Evolutionary conservation across 164 flowering plant species (phyloP), one percentile per base, ranked within the genome.

Genomic region (Chimonanthus salicifolius): DNA sequence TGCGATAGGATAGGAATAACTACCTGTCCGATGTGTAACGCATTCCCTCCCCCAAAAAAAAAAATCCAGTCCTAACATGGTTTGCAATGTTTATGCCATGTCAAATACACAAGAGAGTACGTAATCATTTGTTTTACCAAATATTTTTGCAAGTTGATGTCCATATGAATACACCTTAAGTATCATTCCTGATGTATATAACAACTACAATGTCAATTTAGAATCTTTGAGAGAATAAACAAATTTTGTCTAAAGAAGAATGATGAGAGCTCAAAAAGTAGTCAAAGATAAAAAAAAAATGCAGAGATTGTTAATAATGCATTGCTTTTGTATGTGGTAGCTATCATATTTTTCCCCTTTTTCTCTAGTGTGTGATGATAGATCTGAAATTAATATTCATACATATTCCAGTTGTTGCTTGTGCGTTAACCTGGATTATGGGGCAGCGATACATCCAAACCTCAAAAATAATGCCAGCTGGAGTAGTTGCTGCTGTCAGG

Each of bases 381-480:
- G 74, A 58, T 67, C 16, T 54, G 11, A n/a, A 13, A 54, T 10
- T 54, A 54, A 54, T 13, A n/a, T 54, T 54, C 5, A 76, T 11
- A 49, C 68, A 69, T 71, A 66, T 49, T 48, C 74, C 89, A 94
- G 98, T 82, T 80, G 80, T 84, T 82, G 94, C 97, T 7, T 79
- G 84, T 6, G 69, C 64, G 4, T 82, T 94, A 6, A 85, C 97
- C 58, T 84, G 75, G 78, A 84, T 88, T 77, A 94, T 92, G 98
- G 94, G 94, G 46, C 89, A 89, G 76, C 92, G 97, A 20, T 94
- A 87, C 73, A 6, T 83, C 63, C 76, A 88, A 77, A 90, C 97
- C 45, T 86, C 89, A 47, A 92, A 94, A 86, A 85, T 94, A 67
- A 94, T 94, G 97, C 98, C 97, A 43, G 92, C 98, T 76, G 98